A percentile compares a stretch with the other conserved stretches of the same genome.
Evolutionary conservation across 176 grass and related monocot species (phyloP).

Genomic region (Oryza coarctata): DNA sequence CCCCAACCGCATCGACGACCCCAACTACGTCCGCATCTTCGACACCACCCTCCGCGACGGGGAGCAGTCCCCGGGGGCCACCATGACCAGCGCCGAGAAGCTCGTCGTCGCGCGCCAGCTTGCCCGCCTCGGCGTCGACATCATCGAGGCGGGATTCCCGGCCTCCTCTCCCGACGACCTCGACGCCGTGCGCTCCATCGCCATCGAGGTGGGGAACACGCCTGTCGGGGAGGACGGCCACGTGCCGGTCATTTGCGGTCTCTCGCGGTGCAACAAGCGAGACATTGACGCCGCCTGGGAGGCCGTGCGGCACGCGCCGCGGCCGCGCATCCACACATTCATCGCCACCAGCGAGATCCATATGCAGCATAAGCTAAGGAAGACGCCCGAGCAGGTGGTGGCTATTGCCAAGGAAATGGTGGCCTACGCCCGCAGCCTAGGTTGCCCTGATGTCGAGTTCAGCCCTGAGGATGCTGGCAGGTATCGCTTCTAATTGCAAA

Average conservation of each 20-base stretch:
- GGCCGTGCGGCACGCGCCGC: constrained; percentile 55
- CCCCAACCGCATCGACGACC: constrained; percentile 50
- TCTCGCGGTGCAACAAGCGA: constrained; percentile 57
- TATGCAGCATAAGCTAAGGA: constrained; percentile 72
- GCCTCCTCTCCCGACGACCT: constrained; percentile 65
- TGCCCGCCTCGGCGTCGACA: constrained; percentile 56
- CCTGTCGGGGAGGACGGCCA: constrained; percentile 51
- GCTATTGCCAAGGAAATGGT: constrained; percentile 72
- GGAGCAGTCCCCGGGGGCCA: constrained; percentile 65
- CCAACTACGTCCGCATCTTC: constrained; percentile 61
- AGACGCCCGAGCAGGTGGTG: constrained; percentile 66
- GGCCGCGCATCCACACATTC: constrained; percentile 60
- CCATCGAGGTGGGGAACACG: constrained; percentile 58
- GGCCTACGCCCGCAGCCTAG: constrained; percentile 77
- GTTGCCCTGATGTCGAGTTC: constrained; percentile 84
- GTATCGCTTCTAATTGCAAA: constrained; percentile 25
- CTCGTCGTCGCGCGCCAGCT: constrained; percentile 59
- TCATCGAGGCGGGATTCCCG: constrained; percentile 69
- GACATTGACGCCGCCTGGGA: constrained; percentile 65
- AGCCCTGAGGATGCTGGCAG: constrained; percentile 94
- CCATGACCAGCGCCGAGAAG: constrained; percentile 66
- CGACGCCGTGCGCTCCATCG: constrained; percentile 63
- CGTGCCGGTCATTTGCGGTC: constrained; percentile 60
- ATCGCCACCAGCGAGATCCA: constrained; percentile 94
- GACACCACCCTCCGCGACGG: constrained; percentile 67